Conservation (phyloP, 257 asterid species). For the Knoxia roxburghii region DNA sequence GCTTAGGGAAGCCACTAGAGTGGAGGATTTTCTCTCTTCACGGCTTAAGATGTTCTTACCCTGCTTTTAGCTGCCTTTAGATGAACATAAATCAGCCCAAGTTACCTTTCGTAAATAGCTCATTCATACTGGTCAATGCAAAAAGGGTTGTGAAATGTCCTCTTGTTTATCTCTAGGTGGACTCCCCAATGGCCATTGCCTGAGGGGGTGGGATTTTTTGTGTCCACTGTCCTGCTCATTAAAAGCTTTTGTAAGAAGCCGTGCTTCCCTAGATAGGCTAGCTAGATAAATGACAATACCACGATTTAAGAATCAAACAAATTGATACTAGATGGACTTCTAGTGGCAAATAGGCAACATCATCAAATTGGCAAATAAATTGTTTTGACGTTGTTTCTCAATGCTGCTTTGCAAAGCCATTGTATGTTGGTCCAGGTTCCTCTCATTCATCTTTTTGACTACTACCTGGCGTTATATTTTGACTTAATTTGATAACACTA, state of each 20-base stretch:
- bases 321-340: no score
- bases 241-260: no score
- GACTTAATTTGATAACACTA: neutral
- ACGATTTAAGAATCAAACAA: no score
- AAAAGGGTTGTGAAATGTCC: neutral
- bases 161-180: neutral
- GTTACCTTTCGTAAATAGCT: neutral
- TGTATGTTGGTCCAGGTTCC: no score
- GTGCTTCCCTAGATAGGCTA: no score
- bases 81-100: neutral
- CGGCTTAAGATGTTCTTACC: neutral
- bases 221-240: no score
- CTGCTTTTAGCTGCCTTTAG: neutral
- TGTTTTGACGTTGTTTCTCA: neutral
- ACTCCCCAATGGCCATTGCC: neutral
- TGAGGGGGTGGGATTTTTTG: neutral
- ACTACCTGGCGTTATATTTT: neutral
- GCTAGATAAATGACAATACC: no score
- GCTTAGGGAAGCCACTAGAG: neutral
- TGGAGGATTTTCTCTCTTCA: neutral
- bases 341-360: no score
- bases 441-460: neutral
- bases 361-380: no score
- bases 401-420: no score
- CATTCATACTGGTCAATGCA: neutral